Evolutionary conservation across 31 red algal genomes (phyloP), one percentile per base, ranked within the genome.

Genomic region (Odonthalia washingtoniensis): DNA sequence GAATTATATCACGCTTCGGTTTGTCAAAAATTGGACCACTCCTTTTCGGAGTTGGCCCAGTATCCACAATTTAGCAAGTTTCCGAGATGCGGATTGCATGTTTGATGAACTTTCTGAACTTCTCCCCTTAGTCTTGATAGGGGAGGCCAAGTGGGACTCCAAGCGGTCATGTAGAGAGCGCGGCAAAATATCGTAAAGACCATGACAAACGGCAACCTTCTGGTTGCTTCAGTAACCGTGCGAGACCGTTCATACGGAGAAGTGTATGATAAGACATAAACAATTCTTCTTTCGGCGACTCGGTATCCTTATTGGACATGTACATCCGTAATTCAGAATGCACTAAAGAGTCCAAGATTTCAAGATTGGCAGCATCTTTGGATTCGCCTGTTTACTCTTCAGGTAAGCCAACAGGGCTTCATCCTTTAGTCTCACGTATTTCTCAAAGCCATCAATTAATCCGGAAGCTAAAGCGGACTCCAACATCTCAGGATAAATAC

Each of bases 41-140:
- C n/a, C n/a, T n/a, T n/a, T n/a, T n/a, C n/a, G n/a, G n/a, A n/a
- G n/a, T n/a, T n/a, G n/a, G n/a, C n/a, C n/a, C n/a, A n/a, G n/a
- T 57, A 57, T 57, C 49, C 12, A 57, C 49, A 14, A 14, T 57
- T 57, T 85, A 39, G 40, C 70, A 85, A 24, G 81, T 44, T 14
- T 72, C 81, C 1, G 81, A 40, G 26, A 85, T 30, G 28, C 57
- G 18, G 30, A 73, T 72, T 24, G 66, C 31, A 57, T 85, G 81
- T 3, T 46, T 27, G 44, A 85, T 85, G 42, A 85, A 85, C 37
- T 33, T 31, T 46, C 46, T 74, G 41, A 85, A 85, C 35, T 85
- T 36, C 64, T 73, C 73, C 63, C 65, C 39, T 14, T 45, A 67
- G 31, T 44, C 38, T 31, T 67, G 57, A 33, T 85, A 28, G 4